A percentile compares a stretch with the other conserved stretches of the same genome.
Conservation (phyloP, 2,329 filamentous ascomycete genomes). For the Arthrobotrys sphaeroides region DNA sequence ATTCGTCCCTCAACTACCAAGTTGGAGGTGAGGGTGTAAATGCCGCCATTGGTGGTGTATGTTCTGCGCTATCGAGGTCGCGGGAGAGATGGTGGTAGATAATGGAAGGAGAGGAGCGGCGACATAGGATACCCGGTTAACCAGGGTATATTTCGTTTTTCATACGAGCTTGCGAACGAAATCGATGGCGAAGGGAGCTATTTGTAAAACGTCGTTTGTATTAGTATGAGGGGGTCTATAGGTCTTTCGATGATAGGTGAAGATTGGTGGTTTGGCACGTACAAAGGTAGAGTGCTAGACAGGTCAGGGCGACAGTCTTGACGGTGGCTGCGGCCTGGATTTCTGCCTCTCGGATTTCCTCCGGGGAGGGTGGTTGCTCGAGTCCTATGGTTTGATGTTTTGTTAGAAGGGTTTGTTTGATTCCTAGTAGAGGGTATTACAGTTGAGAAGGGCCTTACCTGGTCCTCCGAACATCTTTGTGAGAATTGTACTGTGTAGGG, state of each 20-base stretch:
- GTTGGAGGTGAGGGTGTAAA: background rate
- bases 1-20: background rate
- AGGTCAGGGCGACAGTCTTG: constrained; percentile 73
- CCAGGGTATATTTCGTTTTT: constrained; percentile 50
- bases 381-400: constrained; percentile 65
- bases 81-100: background rate
- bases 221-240: background rate
- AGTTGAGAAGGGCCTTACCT: constrained; percentile 8
- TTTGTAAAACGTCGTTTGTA: background rate
- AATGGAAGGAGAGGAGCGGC: too few species aligned
- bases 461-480: constrained; percentile 57
- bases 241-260: background rate
- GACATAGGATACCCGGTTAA: background rate
- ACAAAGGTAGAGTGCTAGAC: constrained; percentile 80
- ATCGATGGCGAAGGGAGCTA: constrained; percentile 69
- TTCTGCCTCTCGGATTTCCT: constrained; percentile 74
- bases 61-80: background rate
- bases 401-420: background rate
- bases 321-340: constrained; percentile 73
- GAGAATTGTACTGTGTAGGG: background rate
- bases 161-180: constrained; percentile 66
- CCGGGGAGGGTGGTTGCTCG: constrained; percentile 72
- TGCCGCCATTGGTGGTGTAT: too few species aligned
- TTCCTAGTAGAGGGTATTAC: background rate
- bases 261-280: constrained; percentile 62